Evolutionary conservation across 192 early-diverging fungal species (phyloP), one percentile per base, ranked within the genome.

Genomic region (Chytriomyces hyalinus): DNA sequence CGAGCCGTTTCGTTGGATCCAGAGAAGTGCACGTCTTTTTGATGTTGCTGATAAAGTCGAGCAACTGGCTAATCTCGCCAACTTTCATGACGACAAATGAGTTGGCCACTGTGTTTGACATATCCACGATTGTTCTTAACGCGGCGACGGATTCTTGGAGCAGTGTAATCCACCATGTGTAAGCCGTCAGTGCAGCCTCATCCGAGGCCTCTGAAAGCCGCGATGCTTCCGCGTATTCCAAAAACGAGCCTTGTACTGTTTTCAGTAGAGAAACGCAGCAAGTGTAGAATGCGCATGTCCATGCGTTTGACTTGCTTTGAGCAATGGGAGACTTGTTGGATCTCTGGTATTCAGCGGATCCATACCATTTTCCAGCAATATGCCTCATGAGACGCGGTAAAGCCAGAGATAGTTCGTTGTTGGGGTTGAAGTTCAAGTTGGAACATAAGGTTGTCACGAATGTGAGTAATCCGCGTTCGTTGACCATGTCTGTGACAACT

Each of bases 401-500:
- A 9, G 48, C 68, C 8, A 74, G 17, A 5, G 59, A n/a, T 0
- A 75, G 49, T 22, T 79, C 77, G 49, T 81, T 81, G 36, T 71
- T 26, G 5, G 79, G 79, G 13, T 74, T 20, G 28, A 84, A 28
- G 43, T 74, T 78, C 22, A 80, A 28, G 46, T 36, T 73, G 24
- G 79, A 53, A 36, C 51, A 26, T 13, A 46, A n/a, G 26, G 67
- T 79, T 9, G 88, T 83, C 4, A 92, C 26, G 84, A 88, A 93
- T 3, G 83, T 80, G 10, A 91, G 64, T 13, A 93, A 79, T 9
- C 90, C 90, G 28, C 81, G 83, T 61, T 90, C 87, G n/a, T 80
- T 90, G 65, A 92, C 80, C 70, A 91, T 51, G 64, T 90, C 87
- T 4, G 85, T 82, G 3, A 91, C 69, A 3, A 87, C 86, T 46